phyloP scores from a whole-genome alignment of 2,329 filamentous ascomycete genomes.

The Ceratocystis ficicola region DNA sequence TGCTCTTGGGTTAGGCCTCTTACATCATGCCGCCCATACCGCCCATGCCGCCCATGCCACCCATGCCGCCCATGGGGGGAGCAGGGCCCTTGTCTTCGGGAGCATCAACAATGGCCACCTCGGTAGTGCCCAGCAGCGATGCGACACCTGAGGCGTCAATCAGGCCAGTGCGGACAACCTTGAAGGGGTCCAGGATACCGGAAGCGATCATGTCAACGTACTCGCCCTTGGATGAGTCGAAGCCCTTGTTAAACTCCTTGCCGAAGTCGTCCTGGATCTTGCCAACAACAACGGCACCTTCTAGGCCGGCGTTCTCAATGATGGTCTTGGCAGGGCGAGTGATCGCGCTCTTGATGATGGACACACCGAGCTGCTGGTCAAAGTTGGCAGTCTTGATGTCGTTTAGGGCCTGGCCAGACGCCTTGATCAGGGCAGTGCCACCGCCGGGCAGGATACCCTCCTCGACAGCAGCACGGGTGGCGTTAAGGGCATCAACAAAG shows the following conservation, averaged over 20 bases:
- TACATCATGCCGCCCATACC: conserved; percentile 50
- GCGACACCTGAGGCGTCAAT: conserved; percentile 92
- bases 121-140: conserved; percentile 90
- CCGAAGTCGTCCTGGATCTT: conserved; percentile 94
- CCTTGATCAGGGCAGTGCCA: conserved; percentile 96
- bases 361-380: conserved; percentile 96
- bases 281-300: conserved; percentile 91
- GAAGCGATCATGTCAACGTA: conserved; percentile 97
- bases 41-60: conserved; percentile 52
- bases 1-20: conserved; percentile 24
- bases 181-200: conserved; percentile 97
- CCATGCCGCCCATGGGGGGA: conserved; percentile 54
- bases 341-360: conserved; percentile 96
- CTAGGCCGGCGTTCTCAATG: conserved; percentile 92
- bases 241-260: conserved; percentile 93
- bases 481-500: conserved; percentile 95
- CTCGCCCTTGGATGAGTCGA: conserved; percentile 90
- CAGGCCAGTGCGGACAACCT: conserved; percentile 95
- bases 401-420: conserved; percentile 73
- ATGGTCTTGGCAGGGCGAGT: conserved; percentile 89
- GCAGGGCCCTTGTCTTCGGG: conserved; percentile 75
- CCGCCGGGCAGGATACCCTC: conserved; percentile 98
- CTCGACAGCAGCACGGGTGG: conserved; percentile 94
- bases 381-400: conserved; percentile 86
- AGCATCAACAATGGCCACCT: conserved; percentile 95